phyloP scores from a whole-genome alignment of 163 green algal species.

The Scenedesmus sp. region DNA sequence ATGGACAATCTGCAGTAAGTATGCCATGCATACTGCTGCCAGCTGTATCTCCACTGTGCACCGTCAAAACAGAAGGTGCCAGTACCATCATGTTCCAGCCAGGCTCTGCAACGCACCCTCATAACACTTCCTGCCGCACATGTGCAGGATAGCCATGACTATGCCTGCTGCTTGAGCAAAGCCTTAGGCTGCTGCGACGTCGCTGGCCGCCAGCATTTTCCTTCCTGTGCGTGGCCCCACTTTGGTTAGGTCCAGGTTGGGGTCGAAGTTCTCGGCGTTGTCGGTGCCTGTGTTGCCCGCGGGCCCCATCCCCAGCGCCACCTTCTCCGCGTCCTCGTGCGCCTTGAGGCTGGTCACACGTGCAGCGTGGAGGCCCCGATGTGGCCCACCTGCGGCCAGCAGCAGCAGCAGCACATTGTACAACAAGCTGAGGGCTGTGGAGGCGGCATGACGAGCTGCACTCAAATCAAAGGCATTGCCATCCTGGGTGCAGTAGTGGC shows the following conservation, averaged over 20 bases:
- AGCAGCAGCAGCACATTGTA: background rate
- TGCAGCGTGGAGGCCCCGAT: background rate
- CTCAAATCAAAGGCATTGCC: too few relatives aligned
- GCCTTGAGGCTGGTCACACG: background rate
- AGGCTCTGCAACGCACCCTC: too few relatives aligned
- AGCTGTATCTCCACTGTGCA: too few relatives aligned
- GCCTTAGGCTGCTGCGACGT: background rate
- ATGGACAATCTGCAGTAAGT: too few relatives aligned
- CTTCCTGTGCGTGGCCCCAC: background rate
- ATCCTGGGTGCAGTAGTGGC: too few relatives aligned
- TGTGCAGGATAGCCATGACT: too few relatives aligned
- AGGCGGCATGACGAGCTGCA: too few relatives aligned
- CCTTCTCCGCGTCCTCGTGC: background rate
- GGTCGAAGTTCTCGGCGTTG: background rate
- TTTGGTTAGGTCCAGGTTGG: background rate
- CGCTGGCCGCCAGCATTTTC: background rate
- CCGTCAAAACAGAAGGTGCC: too few relatives aligned
- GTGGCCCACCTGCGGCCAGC: background rate
- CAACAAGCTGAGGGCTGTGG: background rate
- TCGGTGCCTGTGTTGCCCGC: constrained; percentile 16
- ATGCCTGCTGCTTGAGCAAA: background rate
- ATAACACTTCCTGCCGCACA: too few relatives aligned
- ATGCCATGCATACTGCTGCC: too few relatives aligned
- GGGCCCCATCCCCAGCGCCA: constrained; percentile 4
- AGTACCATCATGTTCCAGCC: too few relatives aligned